Percentiles rank a stretch among this genome's conserved stretches.
These are phyloP conservation scores for Pichia sp. DNA, from an alignment of 1,139 yeast genomes.

Conservation along the genomic window DNA sequence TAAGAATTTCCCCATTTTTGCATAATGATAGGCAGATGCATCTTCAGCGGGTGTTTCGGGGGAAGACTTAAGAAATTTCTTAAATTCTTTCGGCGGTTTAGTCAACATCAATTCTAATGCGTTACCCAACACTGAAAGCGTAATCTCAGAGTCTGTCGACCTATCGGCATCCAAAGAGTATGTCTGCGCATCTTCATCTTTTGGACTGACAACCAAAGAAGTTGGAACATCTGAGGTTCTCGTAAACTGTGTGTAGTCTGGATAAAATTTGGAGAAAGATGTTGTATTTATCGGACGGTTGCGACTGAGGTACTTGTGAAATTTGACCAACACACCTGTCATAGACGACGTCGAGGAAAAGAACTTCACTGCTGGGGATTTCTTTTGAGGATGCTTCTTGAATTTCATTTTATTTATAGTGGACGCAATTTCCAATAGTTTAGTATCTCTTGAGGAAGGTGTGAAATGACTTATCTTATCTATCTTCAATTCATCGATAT, in stretches of 20 bases:
- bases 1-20: slow-evolving; percentile 62
- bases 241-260: slow-evolving; percentile 33
- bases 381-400: slow-evolving; percentile 16
- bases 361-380: slow-evolving; percentile 36
- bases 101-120: slow-evolving; percentile 73
- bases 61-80: slow-evolving; percentile 21
- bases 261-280: slow-evolving; percentile 44
- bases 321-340: slow-evolving; percentile 70
- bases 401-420: slow-evolving; percentile 23
- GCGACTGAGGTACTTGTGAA: slow-evolving; percentile 67
- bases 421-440: slow-evolving; percentile 51
- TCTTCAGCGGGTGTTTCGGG: slow-evolving; percentile 16
- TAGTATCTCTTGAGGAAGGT: slow-evolving; percentile 63
- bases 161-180: slow-evolving; percentile 73
- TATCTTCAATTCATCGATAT: slow-evolving; percentile 67
- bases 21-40: slow-evolving; percentile 59
- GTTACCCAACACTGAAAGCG: slow-evolving; percentile 76
- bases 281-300: slow-evolving; percentile 47
- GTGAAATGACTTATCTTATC: slow-evolving; percentile 51
- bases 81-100: slow-evolving; percentile 38
- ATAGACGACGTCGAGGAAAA: slow-evolving; percentile 85
- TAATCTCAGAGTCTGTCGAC: slow-evolving; percentile 62
- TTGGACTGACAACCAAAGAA: slow-evolving; percentile 39
- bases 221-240: slow-evolving; percentile 38
- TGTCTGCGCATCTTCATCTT: slow-evolving; percentile 36